phyloP scores from a whole-genome alignment of 2,329 filamentous ascomycete genomes.

The Ophiosphaerella korrae region DNA sequence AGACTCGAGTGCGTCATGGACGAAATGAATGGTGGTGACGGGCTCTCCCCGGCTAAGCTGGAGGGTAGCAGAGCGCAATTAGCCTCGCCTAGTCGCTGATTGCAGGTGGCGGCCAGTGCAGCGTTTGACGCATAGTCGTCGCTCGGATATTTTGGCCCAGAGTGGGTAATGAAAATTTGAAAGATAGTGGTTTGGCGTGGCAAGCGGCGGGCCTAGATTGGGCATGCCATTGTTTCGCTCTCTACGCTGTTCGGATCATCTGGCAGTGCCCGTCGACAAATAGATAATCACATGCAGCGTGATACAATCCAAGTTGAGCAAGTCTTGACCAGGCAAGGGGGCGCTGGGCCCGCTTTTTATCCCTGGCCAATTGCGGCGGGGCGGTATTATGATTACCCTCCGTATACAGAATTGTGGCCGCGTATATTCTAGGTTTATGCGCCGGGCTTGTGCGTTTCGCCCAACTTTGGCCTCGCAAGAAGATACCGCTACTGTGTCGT shows the following conservation, averaged over 20 bases:
- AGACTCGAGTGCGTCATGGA: slow-evolving; percentile 24
- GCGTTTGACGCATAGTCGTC: slow-evolving; percentile 5
- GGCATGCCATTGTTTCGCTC: slow-evolving; percentile 4
- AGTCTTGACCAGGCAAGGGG: slow-evolving; percentile 28
- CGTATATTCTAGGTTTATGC: slow-evolving; percentile 27
- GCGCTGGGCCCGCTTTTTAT: slow-evolving; percentile 16
- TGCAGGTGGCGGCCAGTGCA: slow-evolving; percentile 22
- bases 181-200: background rate
- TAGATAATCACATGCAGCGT: slow-evolving; percentile 24
- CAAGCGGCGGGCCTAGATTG: slow-evolving; percentile 6
- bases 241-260: slow-evolving; percentile 30
- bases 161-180: background rate
- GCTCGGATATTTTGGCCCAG: slow-evolving; percentile 30
- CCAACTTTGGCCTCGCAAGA: background rate
- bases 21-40: slow-evolving; percentile 9
- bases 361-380: slow-evolving; percentile 29
- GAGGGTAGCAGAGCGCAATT: slow-evolving; percentile 14
- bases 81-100: slow-evolving; percentile 22
- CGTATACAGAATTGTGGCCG: slow-evolving; percentile 17
- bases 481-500: background rate
- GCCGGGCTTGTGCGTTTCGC: slow-evolving; percentile 17
- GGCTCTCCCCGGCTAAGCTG: slow-evolving; percentile 8
- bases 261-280: slow-evolving; percentile 8
- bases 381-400: slow-evolving; percentile 34
- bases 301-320: slow-evolving; percentile 16